Percentiles rank a stretch among this genome's conserved stretches.
These are phyloP conservation scores for Ammopiptanthus mongolicus DNA, from an alignment of 306 rosid species.

Conservation along the genomic window DNA sequence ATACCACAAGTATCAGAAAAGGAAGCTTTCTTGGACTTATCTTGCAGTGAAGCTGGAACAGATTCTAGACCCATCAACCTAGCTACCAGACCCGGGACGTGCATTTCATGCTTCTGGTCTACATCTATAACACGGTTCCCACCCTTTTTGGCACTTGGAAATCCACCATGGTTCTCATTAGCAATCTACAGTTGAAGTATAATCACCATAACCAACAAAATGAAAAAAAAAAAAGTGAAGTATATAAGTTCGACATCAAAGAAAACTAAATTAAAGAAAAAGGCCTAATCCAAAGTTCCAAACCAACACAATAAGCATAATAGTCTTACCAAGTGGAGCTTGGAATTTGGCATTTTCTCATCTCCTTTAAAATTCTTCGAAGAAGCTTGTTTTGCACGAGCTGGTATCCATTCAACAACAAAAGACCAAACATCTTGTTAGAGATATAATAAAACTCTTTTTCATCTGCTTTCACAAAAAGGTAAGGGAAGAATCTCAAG, in stretches of 20 bases:
- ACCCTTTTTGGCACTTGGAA: constrained; percentile 41
- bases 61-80: constrained; percentile 81
- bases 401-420: constrained; percentile 23
- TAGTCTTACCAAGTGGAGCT: constrained; percentile 52
- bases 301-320: not conserved
- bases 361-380: constrained; percentile 53
- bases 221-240: not conserved
- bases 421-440: not conserved
- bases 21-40: constrained; percentile 36
- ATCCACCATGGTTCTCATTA: constrained; percentile 63
- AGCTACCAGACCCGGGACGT: constrained; percentile 62
- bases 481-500: not conserved
- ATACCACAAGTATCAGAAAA: constrained; percentile 28
- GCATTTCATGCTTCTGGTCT: constrained; percentile 44
- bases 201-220: not conserved
- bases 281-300: not conserved
- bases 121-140: constrained; percentile 24
- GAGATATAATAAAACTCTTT: not conserved
- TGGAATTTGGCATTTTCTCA: constrained; percentile 59
- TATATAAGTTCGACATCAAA: not conserved
- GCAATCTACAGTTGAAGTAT: constrained; percentile 44
- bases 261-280: not conserved
- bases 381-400: constrained; percentile 41
- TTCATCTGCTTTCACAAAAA: not conserved
- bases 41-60: constrained; percentile 46